These are phyloP conservation scores for Wolfiporia cocos DNA, from an alignment of 1,284 basidiomycete species.

Conservation along the genomic window DNA sequence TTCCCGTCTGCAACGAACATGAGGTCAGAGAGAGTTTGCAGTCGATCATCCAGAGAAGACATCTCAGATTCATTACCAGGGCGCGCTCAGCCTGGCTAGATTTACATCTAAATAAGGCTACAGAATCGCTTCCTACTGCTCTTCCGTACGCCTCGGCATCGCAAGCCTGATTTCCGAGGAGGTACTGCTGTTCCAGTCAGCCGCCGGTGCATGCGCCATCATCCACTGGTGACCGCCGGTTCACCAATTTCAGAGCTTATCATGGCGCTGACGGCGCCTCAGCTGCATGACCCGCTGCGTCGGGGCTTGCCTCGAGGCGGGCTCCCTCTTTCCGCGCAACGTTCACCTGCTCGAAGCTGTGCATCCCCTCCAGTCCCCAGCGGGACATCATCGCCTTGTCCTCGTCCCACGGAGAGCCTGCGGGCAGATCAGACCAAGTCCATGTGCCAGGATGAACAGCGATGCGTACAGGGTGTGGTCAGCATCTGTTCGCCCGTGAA, in stretches of 20 bases:
- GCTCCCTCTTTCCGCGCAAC: conserved; percentile 40
- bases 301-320: conserved; percentile 14
- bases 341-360: conserved; percentile 70
- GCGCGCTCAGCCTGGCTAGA: not conserved
- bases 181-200: too few species aligned
- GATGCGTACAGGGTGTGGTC: conserved; percentile 79
- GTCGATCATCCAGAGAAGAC: too few species aligned
- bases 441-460: conserved; percentile 7
- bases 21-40: too few species aligned
- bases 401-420: conserved; percentile 85
- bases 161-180: too few species aligned
- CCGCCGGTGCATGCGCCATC: too few species aligned
- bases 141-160: too few species aligned
- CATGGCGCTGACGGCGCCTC: too few species aligned
- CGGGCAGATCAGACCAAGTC: conserved; percentile 11
- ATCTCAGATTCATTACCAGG: conserved; percentile 10
- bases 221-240: too few species aligned
- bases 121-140: too few species aligned
- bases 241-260: too few species aligned
- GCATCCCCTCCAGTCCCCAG: conserved; percentile 92
- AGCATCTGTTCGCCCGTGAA: conserved; percentile 98
- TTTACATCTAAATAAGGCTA: not conserved
- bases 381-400: conserved; percentile 92
- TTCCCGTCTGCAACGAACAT: too few species aligned
- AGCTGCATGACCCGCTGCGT: not conserved